These are phyloP conservation scores for Aspergillus fumigatiaffinis DNA, from an alignment of 2,329 filamentous ascomycete genomes.

Conservation along the genomic window DNA sequence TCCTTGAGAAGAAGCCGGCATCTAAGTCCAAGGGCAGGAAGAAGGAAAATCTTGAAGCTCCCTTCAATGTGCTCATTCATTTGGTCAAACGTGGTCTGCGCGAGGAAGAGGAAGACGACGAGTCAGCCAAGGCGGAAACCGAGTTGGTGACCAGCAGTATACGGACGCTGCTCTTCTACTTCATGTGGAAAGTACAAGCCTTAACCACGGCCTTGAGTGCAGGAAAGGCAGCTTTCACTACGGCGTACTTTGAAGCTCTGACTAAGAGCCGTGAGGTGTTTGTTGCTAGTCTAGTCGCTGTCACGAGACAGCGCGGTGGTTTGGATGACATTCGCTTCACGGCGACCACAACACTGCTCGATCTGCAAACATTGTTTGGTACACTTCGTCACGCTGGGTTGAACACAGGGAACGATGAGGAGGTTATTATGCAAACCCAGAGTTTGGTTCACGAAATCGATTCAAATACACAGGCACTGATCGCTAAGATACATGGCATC, in stretches of 20 bases:
- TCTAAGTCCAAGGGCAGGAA: conserved; percentile 36
- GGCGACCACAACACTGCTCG: conserved; percentile 72
- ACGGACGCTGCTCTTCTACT: conserved; percentile 77
- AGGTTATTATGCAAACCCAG: conserved; percentile 53
- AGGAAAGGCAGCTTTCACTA: conserved; percentile 55
- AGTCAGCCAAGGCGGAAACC: conserved; percentile 73
- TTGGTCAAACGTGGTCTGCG: conserved; percentile 71
- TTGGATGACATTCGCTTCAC: conserved; percentile 76
- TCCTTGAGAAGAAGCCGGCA: conserved; percentile 59
- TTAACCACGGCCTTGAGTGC: conserved; percentile 53
- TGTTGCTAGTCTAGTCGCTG: conserved; percentile 45
- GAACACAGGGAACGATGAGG: conserved; percentile 37
- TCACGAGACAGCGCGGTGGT: conserved; percentile 47
- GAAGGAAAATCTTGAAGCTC: conserved; percentile 38
- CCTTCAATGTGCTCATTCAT: conserved; percentile 64
- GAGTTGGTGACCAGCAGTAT: conserved; percentile 73
- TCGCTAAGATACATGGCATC: conserved; percentile 72
- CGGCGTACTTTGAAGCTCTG: conserved; percentile 63
- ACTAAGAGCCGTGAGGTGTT: conserved; percentile 58
- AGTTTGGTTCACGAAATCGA: conserved; percentile 67
- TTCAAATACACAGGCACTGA: conserved; percentile 57
- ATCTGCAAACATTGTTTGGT: conserved; percentile 76
- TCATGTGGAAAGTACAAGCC: conserved; percentile 82
- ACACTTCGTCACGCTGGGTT: conserved; percentile 57
- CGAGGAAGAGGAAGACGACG: conserved; percentile 59